Conservation (phyloP, 2,329 filamentous ascomycete genomes). For the Laburnicola sp. region DNA sequence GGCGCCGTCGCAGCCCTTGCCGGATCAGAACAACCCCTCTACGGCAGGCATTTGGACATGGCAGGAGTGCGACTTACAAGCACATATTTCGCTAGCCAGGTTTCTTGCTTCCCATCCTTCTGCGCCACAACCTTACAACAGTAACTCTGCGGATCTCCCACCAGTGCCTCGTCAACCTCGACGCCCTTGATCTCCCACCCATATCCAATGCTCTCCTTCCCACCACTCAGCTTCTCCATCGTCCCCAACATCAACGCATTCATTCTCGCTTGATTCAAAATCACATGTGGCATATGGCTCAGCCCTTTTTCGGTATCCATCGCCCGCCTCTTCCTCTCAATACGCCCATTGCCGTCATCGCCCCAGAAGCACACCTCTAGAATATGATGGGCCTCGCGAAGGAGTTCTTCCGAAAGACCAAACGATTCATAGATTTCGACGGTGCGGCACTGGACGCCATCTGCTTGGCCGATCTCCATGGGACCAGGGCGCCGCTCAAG, state of each 20-base stretch:
- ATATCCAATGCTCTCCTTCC: constrained; percentile 56
- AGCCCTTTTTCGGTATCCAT: constrained; percentile 63
- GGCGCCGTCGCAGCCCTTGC: constrained; percentile 55
- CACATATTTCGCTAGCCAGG: constrained; percentile 45
- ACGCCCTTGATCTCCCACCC: constrained; percentile 56
- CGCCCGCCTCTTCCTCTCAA: constrained; percentile 49
- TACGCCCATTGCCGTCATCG: constrained; percentile 30
- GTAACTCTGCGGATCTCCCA: constrained; percentile 34
- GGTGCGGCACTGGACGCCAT: constrained; percentile 67
- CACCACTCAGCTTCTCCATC: constrained; percentile 50
- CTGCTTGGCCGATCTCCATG: constrained; percentile 63
- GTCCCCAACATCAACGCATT: constrained; percentile 62
- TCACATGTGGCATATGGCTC: constrained; percentile 66
- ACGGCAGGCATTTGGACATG: too few species aligned
- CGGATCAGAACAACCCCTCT: too few species aligned
- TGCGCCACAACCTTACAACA: constrained; percentile 39
- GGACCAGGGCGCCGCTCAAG: constrained; percentile 61
- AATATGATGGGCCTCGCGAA: constrained; percentile 68
- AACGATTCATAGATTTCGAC: constrained; percentile 75
- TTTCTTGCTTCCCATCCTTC: constrained; percentile 33
- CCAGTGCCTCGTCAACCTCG: constrained; percentile 52
- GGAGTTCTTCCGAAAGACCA: constrained; percentile 63
- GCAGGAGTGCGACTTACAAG: too few species aligned
- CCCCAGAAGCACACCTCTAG: constrained; percentile 62
- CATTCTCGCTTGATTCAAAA: constrained; percentile 72